Percentiles rank a stretch among this genome's conserved stretches.
Conservation (phyloP, 1,284 basidiomycete species). For the Rhodotorula mucilaginosa region DNA sequence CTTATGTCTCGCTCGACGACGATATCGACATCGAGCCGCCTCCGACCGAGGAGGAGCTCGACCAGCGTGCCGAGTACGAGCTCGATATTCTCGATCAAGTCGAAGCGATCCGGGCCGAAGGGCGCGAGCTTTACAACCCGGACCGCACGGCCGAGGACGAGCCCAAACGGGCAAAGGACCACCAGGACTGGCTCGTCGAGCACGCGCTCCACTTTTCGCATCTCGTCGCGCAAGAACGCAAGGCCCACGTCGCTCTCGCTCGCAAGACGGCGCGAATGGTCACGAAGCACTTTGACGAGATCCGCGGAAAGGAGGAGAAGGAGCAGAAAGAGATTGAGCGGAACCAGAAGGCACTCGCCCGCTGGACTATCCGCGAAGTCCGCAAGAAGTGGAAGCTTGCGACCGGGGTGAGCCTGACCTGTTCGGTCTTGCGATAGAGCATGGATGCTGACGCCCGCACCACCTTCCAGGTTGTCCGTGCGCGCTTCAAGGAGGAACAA, state of each 20-base stretch:
- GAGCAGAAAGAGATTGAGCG: slow-evolving; percentile 65
- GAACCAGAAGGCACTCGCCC: slow-evolving; percentile 65
- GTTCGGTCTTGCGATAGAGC: not conserved
- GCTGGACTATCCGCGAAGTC: slow-evolving; percentile 67
- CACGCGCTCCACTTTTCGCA: slow-evolving; percentile 51
- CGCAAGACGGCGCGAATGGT: slow-evolving; percentile 66
- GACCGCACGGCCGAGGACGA: slow-evolving; percentile 36
- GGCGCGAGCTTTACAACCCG: slow-evolving; percentile 39
- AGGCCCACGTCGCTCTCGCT: slow-evolving; percentile 47
- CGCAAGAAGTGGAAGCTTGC: slow-evolving; percentile 84
- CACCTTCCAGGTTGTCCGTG: slow-evolving; percentile 63
- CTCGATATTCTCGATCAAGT: slow-evolving; percentile 48
- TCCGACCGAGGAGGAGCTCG: slow-evolving; percentile 51
- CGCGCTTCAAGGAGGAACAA: slow-evolving; percentile 60
- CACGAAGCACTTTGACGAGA: slow-evolving; percentile 72
- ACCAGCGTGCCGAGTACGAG: slow-evolving; percentile 55
- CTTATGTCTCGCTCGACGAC: slow-evolving; percentile 59
- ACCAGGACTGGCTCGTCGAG: slow-evolving; percentile 50
- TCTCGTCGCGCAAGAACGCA: slow-evolving; percentile 49
- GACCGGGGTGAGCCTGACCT: slow-evolving; percentile 64
- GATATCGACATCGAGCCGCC: slow-evolving; percentile 37
- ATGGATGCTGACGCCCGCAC: slow-evolving; percentile 10
- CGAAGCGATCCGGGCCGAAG: slow-evolving; percentile 42
- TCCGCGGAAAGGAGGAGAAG: slow-evolving; percentile 62
- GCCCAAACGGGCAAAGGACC: slow-evolving; percentile 43